Percentiles rank a stretch among this genome's conserved stretches.
phyloP scores from a whole-genome alignment of 495 filamentous ascomycete species.

The Aspergillus nidulans region DNA sequence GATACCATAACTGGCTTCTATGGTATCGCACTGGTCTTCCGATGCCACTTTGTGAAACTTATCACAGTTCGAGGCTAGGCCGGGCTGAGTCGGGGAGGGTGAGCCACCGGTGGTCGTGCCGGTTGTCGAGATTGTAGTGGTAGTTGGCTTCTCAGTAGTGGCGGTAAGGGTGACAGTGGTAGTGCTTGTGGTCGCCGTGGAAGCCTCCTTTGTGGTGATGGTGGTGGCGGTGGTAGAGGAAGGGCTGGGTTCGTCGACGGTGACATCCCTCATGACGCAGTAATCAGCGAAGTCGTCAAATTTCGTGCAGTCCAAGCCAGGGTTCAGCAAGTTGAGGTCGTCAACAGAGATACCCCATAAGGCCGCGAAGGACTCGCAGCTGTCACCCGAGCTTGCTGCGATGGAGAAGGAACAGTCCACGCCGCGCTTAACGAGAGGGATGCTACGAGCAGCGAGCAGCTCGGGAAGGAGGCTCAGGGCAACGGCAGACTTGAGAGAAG shows the following conservation, averaged over 20 bases:
- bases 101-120: no score
- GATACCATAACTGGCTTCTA: constrained; percentile 23
- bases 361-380: background rate
- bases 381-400: constrained; percentile 6
- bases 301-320: constrained; percentile 20
- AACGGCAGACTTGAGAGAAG: background rate
- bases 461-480: background rate
- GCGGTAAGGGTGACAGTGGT: background rate
- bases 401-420: background rate
- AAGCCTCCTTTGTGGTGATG: background rate
- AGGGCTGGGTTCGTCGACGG: background rate
- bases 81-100: background rate
- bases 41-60: constrained; percentile 30
- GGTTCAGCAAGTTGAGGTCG: background rate
- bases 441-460: background rate
- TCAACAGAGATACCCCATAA: background rate
- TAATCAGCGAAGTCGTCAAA: background rate
- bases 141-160: background rate
- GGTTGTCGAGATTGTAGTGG: background rate
- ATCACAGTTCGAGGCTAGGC: constrained; percentile 7
- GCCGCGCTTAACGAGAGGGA: background rate
- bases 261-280: background rate
- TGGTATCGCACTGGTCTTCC: constrained; percentile 32
- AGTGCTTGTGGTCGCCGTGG: background rate
- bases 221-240: background rate